Evolutionary conservation across 176 grass and related monocot genomes (phyloP), one percentile per base, ranked within the genome.

Genomic region (Stipa capillata): DNA sequence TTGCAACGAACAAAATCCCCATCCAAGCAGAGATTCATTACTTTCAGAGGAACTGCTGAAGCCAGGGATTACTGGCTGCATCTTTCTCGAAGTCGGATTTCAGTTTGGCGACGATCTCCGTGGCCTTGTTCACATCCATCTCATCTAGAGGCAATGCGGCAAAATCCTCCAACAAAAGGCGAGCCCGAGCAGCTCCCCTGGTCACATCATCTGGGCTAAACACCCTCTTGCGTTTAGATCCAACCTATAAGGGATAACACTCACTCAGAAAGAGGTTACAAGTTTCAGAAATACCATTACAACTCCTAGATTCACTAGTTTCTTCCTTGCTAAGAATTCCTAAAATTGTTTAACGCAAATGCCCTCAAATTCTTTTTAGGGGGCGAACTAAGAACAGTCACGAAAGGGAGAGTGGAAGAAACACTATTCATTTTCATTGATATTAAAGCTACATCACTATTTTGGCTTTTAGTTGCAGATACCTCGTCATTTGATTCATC

Each of bases 21-120:
- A 43, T 77, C 12, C 18, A 41, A 2, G 20, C 43, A 44, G 45
- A 17, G 29, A 37, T 18, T 39, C 62, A 25, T 74, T 56, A 15
- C 7, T 18, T 84, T 90, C 64, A 94, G 76, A 94, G 88, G 43
- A 92, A 94, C 87, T 97, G 95, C 63, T 87, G 82, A 32, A 97
- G 95, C 95, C 95, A 97, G 60, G 95, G 91, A 87, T 84, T 89
- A 24, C 67, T 69, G 10, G 61, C 40, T 48, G 91, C 82, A 54
- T 97, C 95, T 72, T 92, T 89, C 87, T 92, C 77, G 35, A 97
- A 79, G 25, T 90, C 85, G 3, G 54, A 82, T 83, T 76, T 90
- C 44, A 94, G 64, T 73, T 94, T 87, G 20, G 74, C 23, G 21
- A 80, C 69, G 47, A 66, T 79, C 73, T 83, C 85, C 85, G 83